phyloP scores from a whole-genome alignment of 208 protist genomes.

The Trichomonas vaginalis region DNA sequence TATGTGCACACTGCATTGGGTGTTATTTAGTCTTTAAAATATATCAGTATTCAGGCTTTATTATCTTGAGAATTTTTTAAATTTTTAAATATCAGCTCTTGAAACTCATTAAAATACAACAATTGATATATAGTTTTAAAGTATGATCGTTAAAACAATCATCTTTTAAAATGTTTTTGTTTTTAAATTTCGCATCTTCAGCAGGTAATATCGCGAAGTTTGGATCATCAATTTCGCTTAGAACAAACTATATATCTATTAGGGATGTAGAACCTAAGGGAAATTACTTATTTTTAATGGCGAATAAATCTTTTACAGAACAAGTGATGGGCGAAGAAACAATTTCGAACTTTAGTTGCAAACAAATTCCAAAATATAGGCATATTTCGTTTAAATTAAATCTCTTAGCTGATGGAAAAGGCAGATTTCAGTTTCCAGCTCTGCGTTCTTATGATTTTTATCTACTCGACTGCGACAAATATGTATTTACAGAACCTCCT shows the following conservation, averaged over 20 bases:
- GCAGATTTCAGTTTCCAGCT: background rate
- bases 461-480: background rate
- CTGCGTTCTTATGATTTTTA: background rate
- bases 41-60: no score
- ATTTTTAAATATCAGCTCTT: no score
- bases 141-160: no score
- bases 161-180: background rate
- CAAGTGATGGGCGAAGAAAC: background rate
- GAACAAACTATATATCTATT: background rate
- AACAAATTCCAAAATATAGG: background rate
- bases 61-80: no score
- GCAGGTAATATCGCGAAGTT: background rate
- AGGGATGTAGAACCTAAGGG: background rate
- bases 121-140: no score
- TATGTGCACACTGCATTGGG: no score
- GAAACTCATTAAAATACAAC: no score
- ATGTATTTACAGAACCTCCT: background rate
- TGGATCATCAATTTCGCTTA: background rate
- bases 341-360: background rate
- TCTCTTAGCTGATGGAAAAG: background rate
- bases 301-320: background rate
- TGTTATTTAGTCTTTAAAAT: no score
- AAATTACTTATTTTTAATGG: background rate
- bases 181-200: background rate
- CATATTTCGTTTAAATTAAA: background rate